Evolutionary conservation across 768 basidiomycete species (phyloP), one percentile per base, ranked within the genome.

Genomic region (Podaxis mareebaensis): DNA sequence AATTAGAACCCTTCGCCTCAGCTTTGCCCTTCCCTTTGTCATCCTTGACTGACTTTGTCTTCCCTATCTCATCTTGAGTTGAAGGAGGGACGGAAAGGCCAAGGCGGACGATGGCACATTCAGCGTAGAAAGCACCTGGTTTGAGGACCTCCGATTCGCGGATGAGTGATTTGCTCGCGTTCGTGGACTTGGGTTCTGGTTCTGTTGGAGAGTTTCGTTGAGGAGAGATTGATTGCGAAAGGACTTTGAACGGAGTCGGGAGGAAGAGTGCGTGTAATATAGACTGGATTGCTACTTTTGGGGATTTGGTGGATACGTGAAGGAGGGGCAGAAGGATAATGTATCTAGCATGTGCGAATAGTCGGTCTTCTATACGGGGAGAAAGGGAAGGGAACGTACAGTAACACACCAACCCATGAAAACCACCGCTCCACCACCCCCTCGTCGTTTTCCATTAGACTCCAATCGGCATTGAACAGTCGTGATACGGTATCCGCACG

Each of bases 231-330:
- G 71, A 65, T 40, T 74, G 74, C 3, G 78, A 69, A 28, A 80
- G 70, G 44, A 81, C 76, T 73, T 91, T 92, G 77, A 90, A 87
- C 2, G 91, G 90, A 2, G 89, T 91, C 0, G 92, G 92, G 15
- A 93, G 81, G 72, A 92, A 95, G 13, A 96, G 82, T 0, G 83
- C 88, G 65, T 94, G 94, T 3, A 95, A 74, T n/a, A 95, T 78
- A 2, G 87, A 82, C 71, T 96, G 92, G 20, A 91, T 77, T 0
- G 89, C 77, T 11, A 84, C 76, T 3, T 65, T 70, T 1, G 92
- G 82, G 0, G 88, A 85, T 68, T 95, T 95, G 4, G 88, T 85
- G 67, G 91, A 72, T 48, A 95, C 67, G 26, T 86, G 78, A 17
- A 93, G 75, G 4, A 93, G 48, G 0, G 92, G 93, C 63, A 87